A percentile compares a stretch with the other conserved stretches of the same genome.
phyloP scores from a whole-genome alignment of 2,329 filamentous ascomycete genomes.

The Colletotrichum phormii region DNA sequence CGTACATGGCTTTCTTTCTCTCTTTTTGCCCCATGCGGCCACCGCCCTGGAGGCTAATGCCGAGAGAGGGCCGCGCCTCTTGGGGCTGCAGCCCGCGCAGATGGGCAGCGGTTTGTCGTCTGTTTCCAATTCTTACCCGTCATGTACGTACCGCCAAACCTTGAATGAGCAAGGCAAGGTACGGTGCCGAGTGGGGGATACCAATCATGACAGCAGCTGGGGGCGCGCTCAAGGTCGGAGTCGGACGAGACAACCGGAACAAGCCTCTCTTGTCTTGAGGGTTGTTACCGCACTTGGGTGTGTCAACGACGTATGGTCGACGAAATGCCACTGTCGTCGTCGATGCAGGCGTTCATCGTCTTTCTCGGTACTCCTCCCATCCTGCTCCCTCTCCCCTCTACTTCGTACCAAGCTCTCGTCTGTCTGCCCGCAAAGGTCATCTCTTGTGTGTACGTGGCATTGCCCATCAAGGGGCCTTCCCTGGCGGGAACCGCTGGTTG shows the following conservation, averaged over 20 bases:
- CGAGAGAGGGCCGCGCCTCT: constrained; percentile 37
- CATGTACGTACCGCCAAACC: constrained; percentile 31
- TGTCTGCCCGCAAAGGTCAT: constrained; percentile 20
- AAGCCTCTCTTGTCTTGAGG: not conserved
- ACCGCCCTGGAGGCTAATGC: constrained; percentile 35
- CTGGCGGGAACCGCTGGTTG: constrained; percentile 35
- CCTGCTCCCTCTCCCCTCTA: not conserved
- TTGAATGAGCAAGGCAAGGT: constrained; percentile 28
- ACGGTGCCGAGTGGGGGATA: constrained; percentile 34
- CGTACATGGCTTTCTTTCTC: constrained; percentile 10
- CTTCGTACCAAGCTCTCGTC: not conserved
- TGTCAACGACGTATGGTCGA: not conserved
- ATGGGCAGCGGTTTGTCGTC: constrained; percentile 34
- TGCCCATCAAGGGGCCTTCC: constrained; percentile 35
- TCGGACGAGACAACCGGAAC: not conserved
- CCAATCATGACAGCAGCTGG: constrained; percentile 27
- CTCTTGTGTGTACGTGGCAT: constrained; percentile 38
- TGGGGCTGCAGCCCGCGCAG: constrained; percentile 35
- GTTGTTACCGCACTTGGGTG: not conserved
- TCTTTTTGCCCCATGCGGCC: constrained; percentile 33
- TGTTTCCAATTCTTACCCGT: constrained; percentile 36
- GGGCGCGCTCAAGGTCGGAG: not conserved
- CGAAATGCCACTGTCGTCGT: constrained; percentile 8
- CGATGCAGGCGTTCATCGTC: constrained; percentile 3
- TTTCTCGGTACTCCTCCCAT: constrained; percentile 4